phyloP scores from a whole-genome alignment of 495 filamentous ascomycete genomes.

The Hypoxylon crocopeplum region DNA sequence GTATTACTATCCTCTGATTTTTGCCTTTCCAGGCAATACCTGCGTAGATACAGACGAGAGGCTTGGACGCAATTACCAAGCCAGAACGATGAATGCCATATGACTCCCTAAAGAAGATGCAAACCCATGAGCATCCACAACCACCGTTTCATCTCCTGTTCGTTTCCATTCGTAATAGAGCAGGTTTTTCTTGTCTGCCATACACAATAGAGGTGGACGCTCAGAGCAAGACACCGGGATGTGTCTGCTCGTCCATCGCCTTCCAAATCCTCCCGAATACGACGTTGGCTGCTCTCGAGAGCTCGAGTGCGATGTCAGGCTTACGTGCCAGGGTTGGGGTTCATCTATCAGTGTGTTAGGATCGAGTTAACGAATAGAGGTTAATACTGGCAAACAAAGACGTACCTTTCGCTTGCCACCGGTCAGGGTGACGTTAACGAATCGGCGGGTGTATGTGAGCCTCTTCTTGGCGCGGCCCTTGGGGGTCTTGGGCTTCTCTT shows the following conservation, averaged over 20 bases:
- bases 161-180: constrained; percentile 29
- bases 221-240: constrained; percentile 22
- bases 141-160: constrained; percentile 31
- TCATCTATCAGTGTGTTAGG: constrained; percentile 47
- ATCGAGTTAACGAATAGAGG: neutral
- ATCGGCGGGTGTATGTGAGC: constrained; percentile 94
- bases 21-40: constrained; percentile 34
- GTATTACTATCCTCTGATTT: constrained; percentile 25
- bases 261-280: constrained; percentile 29
- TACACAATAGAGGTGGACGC: constrained; percentile 27
- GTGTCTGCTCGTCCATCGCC: constrained; percentile 28
- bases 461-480: constrained; percentile 99
- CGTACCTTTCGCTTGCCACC: constrained; percentile 98
- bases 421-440: constrained; percentile 99
- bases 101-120: constrained; percentile 41
- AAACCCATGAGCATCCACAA: constrained; percentile 33
- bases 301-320: constrained; percentile 20
- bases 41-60: constrained; percentile 37
- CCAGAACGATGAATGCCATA: constrained; percentile 36
- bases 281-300: constrained; percentile 35
- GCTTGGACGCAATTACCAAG: constrained; percentile 31
- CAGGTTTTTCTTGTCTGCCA: constrained; percentile 28
- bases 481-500: constrained; percentile 92
- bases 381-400: neutral
- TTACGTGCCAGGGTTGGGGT: constrained; percentile 59